These are phyloP conservation scores for Calonectria montana DNA, from an alignment of 2,329 filamentous ascomycete species.

Conservation along the genomic window DNA sequence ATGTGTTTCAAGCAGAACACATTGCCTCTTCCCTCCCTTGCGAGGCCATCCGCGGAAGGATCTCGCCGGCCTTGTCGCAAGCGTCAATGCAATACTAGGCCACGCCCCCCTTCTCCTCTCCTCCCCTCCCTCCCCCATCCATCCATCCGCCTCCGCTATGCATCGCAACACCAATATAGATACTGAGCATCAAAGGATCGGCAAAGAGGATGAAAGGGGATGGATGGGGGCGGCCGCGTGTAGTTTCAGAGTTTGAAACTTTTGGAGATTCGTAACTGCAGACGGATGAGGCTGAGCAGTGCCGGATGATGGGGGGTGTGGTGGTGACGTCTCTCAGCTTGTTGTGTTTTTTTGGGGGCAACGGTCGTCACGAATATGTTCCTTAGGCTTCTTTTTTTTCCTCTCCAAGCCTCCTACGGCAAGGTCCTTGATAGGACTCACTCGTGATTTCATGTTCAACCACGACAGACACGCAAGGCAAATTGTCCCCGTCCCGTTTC, in stretches of 20 bases:
- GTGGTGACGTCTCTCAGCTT: neutral
- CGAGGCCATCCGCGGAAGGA: neutral
- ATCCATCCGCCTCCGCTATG: neutral
- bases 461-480: neutral
- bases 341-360: neutral
- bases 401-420: neutral
- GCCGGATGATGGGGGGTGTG: neutral
- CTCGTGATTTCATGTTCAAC: neutral
- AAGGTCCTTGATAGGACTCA: too few species aligned
- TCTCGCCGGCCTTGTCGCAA: neutral
- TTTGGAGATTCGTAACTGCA: constrained; percentile 8
- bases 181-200: neutral
- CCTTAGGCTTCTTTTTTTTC: neutral
- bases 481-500: neutral
- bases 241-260: constrained; percentile 14
- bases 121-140: neutral
- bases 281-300: constrained; percentile 8
- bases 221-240: neutral
- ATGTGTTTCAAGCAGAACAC: neutral
- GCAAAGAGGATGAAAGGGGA: neutral
- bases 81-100: neutral
- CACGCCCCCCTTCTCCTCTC: neutral
- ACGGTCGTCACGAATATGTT: neutral
- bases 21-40: too few species aligned
- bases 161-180: neutral